Conservation (phyloP, 306 rosid genomes). For the Vigna mungo region DNA sequence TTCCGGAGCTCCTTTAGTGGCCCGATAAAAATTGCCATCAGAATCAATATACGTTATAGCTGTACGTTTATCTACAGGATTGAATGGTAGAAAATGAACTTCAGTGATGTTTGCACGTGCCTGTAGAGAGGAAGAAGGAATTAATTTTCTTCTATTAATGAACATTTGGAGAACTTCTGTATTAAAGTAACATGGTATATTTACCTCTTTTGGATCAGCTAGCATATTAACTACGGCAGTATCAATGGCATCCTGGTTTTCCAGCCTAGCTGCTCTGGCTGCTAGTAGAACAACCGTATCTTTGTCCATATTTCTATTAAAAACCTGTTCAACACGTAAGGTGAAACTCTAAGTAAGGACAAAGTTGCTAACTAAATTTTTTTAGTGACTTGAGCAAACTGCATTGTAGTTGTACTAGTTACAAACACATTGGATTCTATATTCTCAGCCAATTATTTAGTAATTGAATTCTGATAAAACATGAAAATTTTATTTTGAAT, state of each 20-base stretch:
- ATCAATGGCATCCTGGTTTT: slow-evolving; percentile 90
- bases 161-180: slow-evolving; percentile 17
- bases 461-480: neutral
- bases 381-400: neutral
- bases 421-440: neutral
- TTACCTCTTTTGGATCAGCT: slow-evolving; percentile 87
- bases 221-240: slow-evolving; percentile 82
- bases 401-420: neutral
- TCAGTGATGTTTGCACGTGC: slow-evolving; percentile 82
- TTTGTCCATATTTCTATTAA: slow-evolving; percentile 71
- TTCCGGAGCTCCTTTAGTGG: slow-evolving; percentile 94
- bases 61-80: slow-evolving; percentile 91
- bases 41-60: slow-evolving; percentile 78
- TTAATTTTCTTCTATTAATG: slow-evolving; percentile 30
- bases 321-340: slow-evolving; percentile 60
- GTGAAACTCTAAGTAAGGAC: slow-evolving; percentile 33
- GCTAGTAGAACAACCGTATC: slow-evolving; percentile 73
- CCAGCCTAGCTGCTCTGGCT: slow-evolving; percentile 87
- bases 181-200: slow-evolving; percentile 7
- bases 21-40: slow-evolving; percentile 73
- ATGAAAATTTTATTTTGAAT: slow-evolving; percentile 12
- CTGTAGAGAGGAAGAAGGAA: slow-evolving; percentile 46
- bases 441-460: slow-evolving; percentile 14
- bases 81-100: slow-evolving; percentile 89
- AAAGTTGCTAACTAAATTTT: neutral